phyloP scores from a whole-genome alignment of 805 yeast species.

The Metschnikowia dekortorum region DNA sequence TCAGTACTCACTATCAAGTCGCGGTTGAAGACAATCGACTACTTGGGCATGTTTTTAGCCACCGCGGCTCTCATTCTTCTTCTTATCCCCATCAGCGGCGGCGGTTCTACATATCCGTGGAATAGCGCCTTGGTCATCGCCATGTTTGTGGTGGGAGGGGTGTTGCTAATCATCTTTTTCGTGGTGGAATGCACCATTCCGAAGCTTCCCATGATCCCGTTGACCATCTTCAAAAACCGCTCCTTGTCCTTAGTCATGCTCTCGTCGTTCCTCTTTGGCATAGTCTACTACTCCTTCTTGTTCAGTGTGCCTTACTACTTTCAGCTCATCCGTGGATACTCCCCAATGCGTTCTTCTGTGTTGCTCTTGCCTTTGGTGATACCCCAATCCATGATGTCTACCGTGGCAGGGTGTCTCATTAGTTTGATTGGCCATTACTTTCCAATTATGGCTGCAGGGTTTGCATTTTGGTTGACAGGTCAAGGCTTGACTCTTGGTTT shows the following conservation, averaged over 20 bases:
- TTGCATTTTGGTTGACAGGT: slow-evolving; percentile 38
- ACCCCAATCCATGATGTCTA: slow-evolving; percentile 38
- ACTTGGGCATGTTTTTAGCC: slow-evolving; percentile 46
- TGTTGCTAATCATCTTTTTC: slow-evolving; percentile 38
- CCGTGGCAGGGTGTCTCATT: slow-evolving; percentile 44
- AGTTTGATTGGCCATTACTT: slow-evolving; percentile 41
- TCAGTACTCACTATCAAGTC: slow-evolving; percentile 27
- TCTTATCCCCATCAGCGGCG: slow-evolving; percentile 56
- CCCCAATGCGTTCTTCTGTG: slow-evolving; percentile 37
- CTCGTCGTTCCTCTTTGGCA: slow-evolving; percentile 45
- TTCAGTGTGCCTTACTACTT: slow-evolving; percentile 49
- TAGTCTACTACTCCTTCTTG: slow-evolving; percentile 42
- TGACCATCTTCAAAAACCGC: slow-evolving; percentile 35
- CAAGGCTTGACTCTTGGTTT: slow-evolving; percentile 35
- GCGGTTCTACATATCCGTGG: slow-evolving; percentile 60
- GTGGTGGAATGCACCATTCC: slow-evolving; percentile 48
- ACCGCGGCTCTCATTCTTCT: slow-evolving; percentile 47
- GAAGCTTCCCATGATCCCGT: slow-evolving; percentile 52
- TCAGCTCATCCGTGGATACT: slow-evolving; percentile 40
- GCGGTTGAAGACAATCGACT: slow-evolving; percentile 47
- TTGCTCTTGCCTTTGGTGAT: slow-evolving; percentile 39
- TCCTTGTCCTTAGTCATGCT: slow-evolving; percentile 29
- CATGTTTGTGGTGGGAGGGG: slow-evolving; percentile 32
- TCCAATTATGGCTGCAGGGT: slow-evolving; percentile 39
- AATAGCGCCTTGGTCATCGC: slow-evolving; percentile 34